Conservation (phyloP, 306 rosid genomes). For the Prunus mume region DNA sequence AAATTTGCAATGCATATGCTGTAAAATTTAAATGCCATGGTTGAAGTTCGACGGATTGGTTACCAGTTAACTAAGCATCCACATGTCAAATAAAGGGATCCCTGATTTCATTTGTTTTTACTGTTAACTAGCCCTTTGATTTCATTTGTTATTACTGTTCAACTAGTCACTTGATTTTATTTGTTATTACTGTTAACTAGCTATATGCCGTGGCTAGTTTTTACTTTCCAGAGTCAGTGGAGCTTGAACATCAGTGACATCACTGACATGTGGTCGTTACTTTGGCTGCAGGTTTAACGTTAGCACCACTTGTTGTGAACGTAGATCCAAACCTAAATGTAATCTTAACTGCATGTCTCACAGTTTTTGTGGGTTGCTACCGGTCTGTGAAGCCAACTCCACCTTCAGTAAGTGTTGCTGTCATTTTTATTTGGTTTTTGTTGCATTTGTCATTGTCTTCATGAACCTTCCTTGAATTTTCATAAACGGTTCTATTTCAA, state of each 20-base stretch:
- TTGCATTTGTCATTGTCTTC: neutral
- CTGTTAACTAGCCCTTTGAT: neutral
- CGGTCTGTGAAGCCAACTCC: constrained; percentile 98
- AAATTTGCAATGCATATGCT: neutral
- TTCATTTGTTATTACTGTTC: neutral
- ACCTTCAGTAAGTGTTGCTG: constrained; percentile 61
- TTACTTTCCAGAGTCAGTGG: neutral
- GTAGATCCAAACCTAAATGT: constrained; percentile 92
- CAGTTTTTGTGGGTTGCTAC: constrained; percentile 93
- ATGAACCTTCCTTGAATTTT: neutral
- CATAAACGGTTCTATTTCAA: constrained; percentile 15
- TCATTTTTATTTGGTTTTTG: neutral
- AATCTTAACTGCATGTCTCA: constrained; percentile 75
- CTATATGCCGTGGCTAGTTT: too few relatives aligned
- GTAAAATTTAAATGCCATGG: neutral
- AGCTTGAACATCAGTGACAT: neutral
- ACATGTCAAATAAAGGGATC: neutral
- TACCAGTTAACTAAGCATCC: neutral
- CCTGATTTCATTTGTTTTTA: neutral
- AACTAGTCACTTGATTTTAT: too few relatives aligned
- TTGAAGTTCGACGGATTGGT: neutral
- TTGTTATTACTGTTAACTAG: neutral
- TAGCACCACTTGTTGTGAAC: constrained; percentile 90
- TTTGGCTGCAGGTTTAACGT: constrained; percentile 65
- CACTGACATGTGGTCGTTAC: neutral